Evolutionary conservation across 2,329 filamentous ascomycete genomes (phyloP).

Genomic region (Endocalyx cinctus): DNA sequence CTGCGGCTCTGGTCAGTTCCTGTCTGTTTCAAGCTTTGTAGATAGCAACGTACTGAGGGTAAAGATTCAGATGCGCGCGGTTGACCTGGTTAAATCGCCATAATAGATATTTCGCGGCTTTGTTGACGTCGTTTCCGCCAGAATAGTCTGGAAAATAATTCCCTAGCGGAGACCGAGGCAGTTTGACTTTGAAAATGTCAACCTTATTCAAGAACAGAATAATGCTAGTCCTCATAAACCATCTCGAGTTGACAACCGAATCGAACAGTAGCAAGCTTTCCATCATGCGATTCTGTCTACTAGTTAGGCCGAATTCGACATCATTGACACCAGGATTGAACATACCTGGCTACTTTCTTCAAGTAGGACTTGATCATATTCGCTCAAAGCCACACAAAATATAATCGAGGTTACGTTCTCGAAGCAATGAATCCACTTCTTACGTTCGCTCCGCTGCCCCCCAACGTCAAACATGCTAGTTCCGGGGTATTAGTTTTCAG

Average conservation of each 20-base stretch:
- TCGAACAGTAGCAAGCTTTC: constrained; percentile 95
- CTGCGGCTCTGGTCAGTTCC: constrained; percentile 45
- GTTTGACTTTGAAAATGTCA: constrained; percentile 94
- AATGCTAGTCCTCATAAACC: constrained; percentile 99
- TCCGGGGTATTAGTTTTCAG: constrained; percentile 4
- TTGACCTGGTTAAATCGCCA: constrained; percentile 99
- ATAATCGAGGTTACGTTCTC: constrained; percentile 99
- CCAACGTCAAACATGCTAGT: constrained; percentile 99
- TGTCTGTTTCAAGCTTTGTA: not conserved
- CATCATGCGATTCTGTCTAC: constrained; percentile 91
- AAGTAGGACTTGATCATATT: constrained; percentile 94
- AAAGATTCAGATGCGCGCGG: constrained; percentile 88
- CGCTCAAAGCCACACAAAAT: constrained; percentile 95
- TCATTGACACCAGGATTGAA: constrained; percentile 3
- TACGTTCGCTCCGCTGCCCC: constrained; percentile 92
- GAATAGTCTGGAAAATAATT: constrained; percentile 99
- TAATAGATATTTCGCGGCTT: constrained; percentile 93
- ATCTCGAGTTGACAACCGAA: constrained; percentile 96
- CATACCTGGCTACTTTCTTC: constrained; percentile 95
- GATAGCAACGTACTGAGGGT: constrained; percentile 83
- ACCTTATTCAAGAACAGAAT: constrained; percentile 99
- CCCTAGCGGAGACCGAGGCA: constrained; percentile 79
- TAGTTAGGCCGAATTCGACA: constrained; percentile 9
- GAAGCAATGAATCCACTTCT: constrained; percentile 99
- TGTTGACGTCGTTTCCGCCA: constrained; percentile 94